Evolutionary conservation across 2,329 filamentous ascomycete species (phyloP).

Genomic region (Penicillium sp.): DNA sequence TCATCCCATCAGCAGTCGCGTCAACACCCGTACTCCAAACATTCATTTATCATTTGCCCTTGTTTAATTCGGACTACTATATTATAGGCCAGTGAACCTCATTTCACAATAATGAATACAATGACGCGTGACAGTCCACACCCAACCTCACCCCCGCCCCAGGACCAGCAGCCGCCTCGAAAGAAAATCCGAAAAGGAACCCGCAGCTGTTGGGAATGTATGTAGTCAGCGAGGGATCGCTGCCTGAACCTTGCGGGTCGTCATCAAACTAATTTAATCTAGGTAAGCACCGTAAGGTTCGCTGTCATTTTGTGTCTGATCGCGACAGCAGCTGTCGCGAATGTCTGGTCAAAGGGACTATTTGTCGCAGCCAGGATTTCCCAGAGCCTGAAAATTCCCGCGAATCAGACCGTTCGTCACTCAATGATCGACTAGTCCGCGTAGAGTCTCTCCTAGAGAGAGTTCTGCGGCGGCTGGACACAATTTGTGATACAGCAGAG

Average conservation of each 20-base stretch:
- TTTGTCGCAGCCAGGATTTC: conserved; percentile 16
- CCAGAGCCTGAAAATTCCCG: conserved; percentile 11
- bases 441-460: conserved; percentile 12
- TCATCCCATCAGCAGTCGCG: too few relatives aligned
- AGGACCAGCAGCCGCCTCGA: conserved; percentile 10
- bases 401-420: conserved; percentile 9
- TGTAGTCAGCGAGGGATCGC: neutral
- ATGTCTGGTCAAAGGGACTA: conserved; percentile 8
- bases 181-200: conserved; percentile 20
- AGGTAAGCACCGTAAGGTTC: conserved; percentile 19
- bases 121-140: neutral
- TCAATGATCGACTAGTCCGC: conserved; percentile 13
- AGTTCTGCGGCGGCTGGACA: conserved; percentile 2
- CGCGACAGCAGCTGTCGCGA: conserved; percentile 10
- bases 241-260: too few relatives aligned
- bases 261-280: neutral
- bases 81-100: neutral
- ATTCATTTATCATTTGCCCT: too few relatives aligned
- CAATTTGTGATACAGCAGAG: neutral
- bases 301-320: conserved; percentile 11
- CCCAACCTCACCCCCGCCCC: neutral
- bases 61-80: too few relatives aligned
- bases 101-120: neutral
- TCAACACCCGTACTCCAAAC: too few relatives aligned
- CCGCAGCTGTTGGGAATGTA: conserved; percentile 20